These are phyloP conservation scores for Zalerion maritima DNA, from an alignment of 495 filamentous ascomycete genomes.

Conservation along the genomic window DNA sequence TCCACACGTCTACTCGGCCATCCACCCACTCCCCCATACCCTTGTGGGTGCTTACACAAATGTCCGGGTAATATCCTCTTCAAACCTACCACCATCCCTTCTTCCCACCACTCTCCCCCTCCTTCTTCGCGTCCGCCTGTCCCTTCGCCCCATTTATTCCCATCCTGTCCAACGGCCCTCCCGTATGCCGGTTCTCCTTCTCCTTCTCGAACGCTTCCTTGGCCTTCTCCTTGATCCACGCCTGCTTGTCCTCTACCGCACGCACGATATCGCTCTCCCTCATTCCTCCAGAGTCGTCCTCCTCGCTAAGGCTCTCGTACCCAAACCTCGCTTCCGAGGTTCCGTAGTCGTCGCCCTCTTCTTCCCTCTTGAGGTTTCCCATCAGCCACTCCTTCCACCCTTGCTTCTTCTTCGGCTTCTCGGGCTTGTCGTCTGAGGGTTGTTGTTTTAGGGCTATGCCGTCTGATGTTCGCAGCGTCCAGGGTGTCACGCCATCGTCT, in stretches of 20 bases:
- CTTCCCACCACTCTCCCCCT: too few species aligned
- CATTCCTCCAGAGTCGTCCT: slow-evolving; percentile 20
- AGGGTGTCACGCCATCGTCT: slow-evolving; percentile 1
- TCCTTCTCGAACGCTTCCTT: slow-evolving; percentile 34
- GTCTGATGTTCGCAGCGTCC: too few species aligned
- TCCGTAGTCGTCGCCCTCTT: slow-evolving; percentile 24
- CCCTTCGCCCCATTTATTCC: slow-evolving; percentile 14
- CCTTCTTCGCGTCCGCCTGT: slow-evolving; percentile 1
- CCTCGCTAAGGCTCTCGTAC: slow-evolving; percentile 21
- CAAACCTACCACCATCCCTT: slow-evolving; percentile 18
- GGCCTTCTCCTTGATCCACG: slow-evolving; percentile 17
- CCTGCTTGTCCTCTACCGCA: slow-evolving; percentile 20
- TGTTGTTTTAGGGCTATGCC: too few species aligned
- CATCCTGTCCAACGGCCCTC: slow-evolving; percentile 32
- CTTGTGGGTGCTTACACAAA: too few species aligned
- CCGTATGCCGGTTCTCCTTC: slow-evolving; percentile 31
- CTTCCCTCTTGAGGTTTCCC: slow-evolving; percentile 42
- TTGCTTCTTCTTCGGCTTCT: slow-evolving; percentile 27
- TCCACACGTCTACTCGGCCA: too few species aligned
- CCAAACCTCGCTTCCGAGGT: slow-evolving; percentile 19
- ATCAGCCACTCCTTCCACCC: slow-evolving; percentile 21
- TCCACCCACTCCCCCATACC: too few species aligned
- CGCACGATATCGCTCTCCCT: slow-evolving; percentile 23
- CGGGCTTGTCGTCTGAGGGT: too few species aligned
- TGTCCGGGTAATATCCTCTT: too few species aligned